Base-by-base conservation (phyloP, 108 stramenopile genomes). In the Phaeodactylum tricornutum region DNA sequence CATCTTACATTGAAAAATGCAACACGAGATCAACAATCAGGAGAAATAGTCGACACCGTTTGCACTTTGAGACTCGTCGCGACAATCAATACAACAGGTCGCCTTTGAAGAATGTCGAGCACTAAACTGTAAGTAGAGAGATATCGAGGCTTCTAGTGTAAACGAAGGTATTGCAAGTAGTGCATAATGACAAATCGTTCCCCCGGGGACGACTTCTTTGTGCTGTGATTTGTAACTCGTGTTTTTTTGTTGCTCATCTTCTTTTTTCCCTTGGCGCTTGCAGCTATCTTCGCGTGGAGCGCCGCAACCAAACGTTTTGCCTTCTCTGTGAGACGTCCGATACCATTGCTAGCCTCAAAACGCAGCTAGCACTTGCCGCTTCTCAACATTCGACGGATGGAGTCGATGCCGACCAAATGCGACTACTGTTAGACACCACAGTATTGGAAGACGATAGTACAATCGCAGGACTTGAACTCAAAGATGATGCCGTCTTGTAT, bases 221-320 rank as follows among this genome's bases (percentile, higher is more conserved):
- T n/a, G n/a, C n/a, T n/a, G n/a, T n/a, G n/a, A n/a, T n/a, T n/a
- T n/a, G n/a, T n/a, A n/a, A n/a, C n/a, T n/a, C n/a, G n/a, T n/a
- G n/a, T n/a, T n/a, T n/a, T n/a, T 34, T 12, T 34, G 12, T 34
- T 12, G 33, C 33, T 34, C 33, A 34, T 12, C 33, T 11, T 34
- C 33, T 34, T 34, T 41, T 46, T 46, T 46, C 26, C 26, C 20
- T n/a, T 5, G 5, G 14, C 8, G 23, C 21, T 23, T 14, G 5
- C 21, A 79, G 71, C 37, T 66, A 74, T 50, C 46, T 81, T 19
- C 70, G 72, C 17, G 59, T 77, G 42, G 74, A 77, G 52, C 58
- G 75, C 48, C 50, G 43, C 8, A 77, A 77, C 49, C 72, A 77
- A 57, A 72, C 73, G n/a, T 81, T 64, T 50, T 81, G 77, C 59